Evolutionary conservation across 345 rosid species (phyloP), one percentile per base, ranked within the genome.

Genomic region (Aquilaria yunnanensis): DNA sequence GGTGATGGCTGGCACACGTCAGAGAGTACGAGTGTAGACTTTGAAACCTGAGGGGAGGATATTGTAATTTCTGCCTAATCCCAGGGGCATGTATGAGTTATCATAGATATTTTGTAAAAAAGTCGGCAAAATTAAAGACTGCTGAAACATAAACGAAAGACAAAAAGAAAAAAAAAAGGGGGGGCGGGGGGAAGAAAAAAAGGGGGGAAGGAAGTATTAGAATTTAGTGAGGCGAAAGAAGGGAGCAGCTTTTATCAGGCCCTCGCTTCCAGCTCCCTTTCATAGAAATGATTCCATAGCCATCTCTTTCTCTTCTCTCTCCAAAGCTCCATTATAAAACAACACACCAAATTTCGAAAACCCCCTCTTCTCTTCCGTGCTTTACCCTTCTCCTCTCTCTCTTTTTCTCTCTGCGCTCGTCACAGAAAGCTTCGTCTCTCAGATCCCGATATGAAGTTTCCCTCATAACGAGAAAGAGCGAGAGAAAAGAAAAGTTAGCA

Each of bases 341-440:
- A 14, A 45, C 34, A 67, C 30, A 16, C 45, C 57, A 23, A 14
- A 56, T 47, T 41, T 47, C 46, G 46, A 33, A 69, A 46, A 13
- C 62, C 33, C 51, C 9, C 65, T 51, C 12, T 3, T 9, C 32
- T 14, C 13, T 45, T 23, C 23, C 23, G 23, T 23, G 23, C 11
- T 16, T 14, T 60, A 51, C 34, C 61, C 60, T 64, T 61, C 76
- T 74, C 68, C 60, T 58, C 16, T 62, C 9, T 57, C 43, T 71
- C 41, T 52, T 33, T 29, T 57, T 68, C 54, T 69, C 66, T 57
- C 23, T 54, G 31, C 49, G 63, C 34, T 55, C 52, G 33, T 55
- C 74, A 48, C 86, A 81, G 80, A 72, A 75, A 77, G 80, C 69
- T 60, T 64, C 57, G 72, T 60, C 70, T 70, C 66, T 69, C 84